Percentiles rank a stretch among this genome's conserved stretches.
phyloP scores from a whole-genome alignment of 148 eudicot genomes.

The Amaranthus palmeri region DNA sequence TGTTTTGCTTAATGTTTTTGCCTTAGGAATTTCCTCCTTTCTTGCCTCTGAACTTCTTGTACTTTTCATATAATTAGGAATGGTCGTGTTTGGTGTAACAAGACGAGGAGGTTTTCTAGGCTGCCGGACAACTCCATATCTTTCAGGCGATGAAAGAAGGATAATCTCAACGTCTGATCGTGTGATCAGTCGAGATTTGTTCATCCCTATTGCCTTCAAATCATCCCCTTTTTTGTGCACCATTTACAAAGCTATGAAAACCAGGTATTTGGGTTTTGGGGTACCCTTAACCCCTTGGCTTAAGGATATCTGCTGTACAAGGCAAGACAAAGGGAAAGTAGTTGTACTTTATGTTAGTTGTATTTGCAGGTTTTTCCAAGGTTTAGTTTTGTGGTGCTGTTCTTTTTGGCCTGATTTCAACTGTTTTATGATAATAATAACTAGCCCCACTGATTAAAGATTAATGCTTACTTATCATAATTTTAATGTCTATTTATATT shows the following conservation, averaged over 20 bases:
- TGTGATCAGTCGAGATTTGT: slow-evolving; percentile 56
- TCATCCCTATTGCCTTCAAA: slow-evolving; percentile 30
- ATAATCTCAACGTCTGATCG: slow-evolving; percentile 32
- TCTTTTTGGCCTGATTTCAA: slow-evolving; percentile 24
- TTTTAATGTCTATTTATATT: too few species aligned
- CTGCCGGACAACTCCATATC: slow-evolving; percentile 18
- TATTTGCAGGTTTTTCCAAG: slow-evolving; percentile 2
- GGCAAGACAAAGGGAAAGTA: slow-evolving; percentile 18
- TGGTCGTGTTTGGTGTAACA: slow-evolving; percentile 13
- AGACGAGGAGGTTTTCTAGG: slow-evolving; percentile 35
- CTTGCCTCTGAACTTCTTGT: slow-evolving; percentile 78
- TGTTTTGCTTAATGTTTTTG: slow-evolving; percentile 26
- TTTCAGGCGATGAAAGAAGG: slow-evolving; percentile 18
- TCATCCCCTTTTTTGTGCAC: slow-evolving; percentile 33
- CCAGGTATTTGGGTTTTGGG: slow-evolving; percentile 21
- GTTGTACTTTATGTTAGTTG: neutral
- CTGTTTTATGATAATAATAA: slow-evolving; percentile 11
- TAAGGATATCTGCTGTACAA: slow-evolving; percentile 7
- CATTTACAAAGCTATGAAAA: slow-evolving; percentile 45
- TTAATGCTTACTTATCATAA: too few species aligned
- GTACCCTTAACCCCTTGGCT: slow-evolving; percentile 18
- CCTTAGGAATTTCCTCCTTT: slow-evolving; percentile 32
- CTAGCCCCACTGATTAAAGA: too few species aligned
- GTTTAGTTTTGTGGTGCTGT: slow-evolving; percentile 9
- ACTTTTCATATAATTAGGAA: slow-evolving; percentile 81